These are phyloP conservation scores for Urtica urens DNA, from an alignment of 306 rosid genomes.

Conservation along the genomic window DNA sequence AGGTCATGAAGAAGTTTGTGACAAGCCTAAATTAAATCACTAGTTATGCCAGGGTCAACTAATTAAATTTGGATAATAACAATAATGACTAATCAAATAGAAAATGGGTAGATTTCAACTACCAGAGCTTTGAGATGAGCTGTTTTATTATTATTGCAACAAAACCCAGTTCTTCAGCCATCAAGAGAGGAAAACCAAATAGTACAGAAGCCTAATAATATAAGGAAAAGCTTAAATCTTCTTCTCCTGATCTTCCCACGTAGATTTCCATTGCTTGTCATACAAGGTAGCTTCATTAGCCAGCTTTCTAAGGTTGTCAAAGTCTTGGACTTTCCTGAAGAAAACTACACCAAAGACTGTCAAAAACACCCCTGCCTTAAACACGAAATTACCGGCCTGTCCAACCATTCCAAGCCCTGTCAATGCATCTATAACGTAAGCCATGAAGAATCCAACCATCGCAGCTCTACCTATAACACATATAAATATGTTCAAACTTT, in stretches of 20 bases:
- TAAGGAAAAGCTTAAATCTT: not conserved
- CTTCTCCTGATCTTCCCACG: conserved; percentile 25
- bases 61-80: no score
- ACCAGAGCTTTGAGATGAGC: no score
- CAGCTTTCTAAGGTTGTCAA: conserved; percentile 18
- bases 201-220: not conserved
- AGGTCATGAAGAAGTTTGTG: no score
- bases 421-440: conserved; percentile 25
- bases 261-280: conserved; percentile 35
- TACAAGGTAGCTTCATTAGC: conserved; percentile 33
- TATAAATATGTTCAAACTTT: not conserved
- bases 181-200: not conserved
- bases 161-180: no score
- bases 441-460: conserved; percentile 40
- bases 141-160: no score
- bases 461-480: conserved; percentile 26
- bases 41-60: no score
- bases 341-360: conserved; percentile 24
- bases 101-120: no score
- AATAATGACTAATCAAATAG: no score
- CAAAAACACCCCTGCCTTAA: conserved; percentile 26
- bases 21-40: no score
- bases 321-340: conserved; percentile 17
- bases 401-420: conserved; percentile 33
- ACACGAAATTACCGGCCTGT: conserved; percentile 28